Base-by-base conservation (phyloP, 2,329 filamentous ascomycete genomes). In the Exophiala sideris region DNA sequence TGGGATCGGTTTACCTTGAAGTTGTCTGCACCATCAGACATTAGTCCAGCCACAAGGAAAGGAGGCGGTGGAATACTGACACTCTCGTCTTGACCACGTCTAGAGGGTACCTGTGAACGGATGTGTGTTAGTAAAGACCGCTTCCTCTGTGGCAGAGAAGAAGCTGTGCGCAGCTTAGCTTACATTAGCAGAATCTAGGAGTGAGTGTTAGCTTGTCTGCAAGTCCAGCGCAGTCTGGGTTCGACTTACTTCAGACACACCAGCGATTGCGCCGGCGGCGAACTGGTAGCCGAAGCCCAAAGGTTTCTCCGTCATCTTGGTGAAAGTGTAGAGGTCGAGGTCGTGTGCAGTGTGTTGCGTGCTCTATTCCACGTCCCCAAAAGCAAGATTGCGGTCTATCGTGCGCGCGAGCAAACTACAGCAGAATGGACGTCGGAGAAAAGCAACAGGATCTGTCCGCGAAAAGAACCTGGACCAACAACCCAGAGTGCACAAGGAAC, bases 21-120 rank as follows among this genome's bases (percentile, higher is more conserved):
- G 80, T 75, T 96, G 91, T 71, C 89, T 96, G 44, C 9, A 34
- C 18, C 39, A 36, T 11, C 12, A 38, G 38, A 51, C 10, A 5
- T 40, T 12, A 20, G 16, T 51, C 38, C 49, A 47, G 44, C 38
- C 48, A 49, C 41, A 11, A n/a, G 36, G 24, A 42, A 14, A 34
- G 24, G 40, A 38, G n/a, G 10, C 52, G 45, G 38, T 51, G 38
- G 21, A 20, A 8, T 61, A 72, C 86, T 81, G 83, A 94, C 88
- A 95, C 88, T 86, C 92, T 82, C 62, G 94, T 97, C 83, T 97
- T 97, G 73, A 97, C 90, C 55, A 99, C 94, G 73, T 99, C 94
- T 72, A 99, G 81, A 64, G 94, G 94, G 79, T 99, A 99, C 94
- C 91, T 96, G 71, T 21, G 44, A 50, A 52, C 45, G 59, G 45